These are phyloP conservation scores for Flaveria linearis DNA, from an alignment of 129 eudicot species.

Conservation along the genomic window DNA sequence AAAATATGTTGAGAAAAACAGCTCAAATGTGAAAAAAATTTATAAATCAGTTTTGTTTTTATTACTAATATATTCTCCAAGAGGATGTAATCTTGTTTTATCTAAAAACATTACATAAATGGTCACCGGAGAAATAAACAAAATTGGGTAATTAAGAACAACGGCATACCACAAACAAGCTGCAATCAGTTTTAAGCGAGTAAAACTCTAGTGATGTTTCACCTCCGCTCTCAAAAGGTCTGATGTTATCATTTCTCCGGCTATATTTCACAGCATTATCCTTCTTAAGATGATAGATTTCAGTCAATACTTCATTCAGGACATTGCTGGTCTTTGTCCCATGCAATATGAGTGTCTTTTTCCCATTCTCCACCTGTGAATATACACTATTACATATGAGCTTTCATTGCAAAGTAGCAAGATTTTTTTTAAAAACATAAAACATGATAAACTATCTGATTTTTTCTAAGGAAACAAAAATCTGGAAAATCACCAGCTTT, in stretches of 20 bases:
- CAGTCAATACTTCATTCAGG: slow-evolving; percentile 66
- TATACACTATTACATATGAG: not conserved
- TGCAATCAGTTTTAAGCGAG: slow-evolving; percentile 90
- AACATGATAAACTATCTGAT: too few species aligned
- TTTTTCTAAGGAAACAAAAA: too few species aligned
- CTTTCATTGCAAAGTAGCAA: not conserved
- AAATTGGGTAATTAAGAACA: not conserved
- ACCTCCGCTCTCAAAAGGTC: slow-evolving; percentile 96
- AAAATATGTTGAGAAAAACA: not conserved
- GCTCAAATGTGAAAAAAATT: not conserved
- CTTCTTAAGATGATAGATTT: slow-evolving; percentile 85
- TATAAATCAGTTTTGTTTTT: not conserved
- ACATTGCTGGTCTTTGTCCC: slow-evolving; percentile 86
- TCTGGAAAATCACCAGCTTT: slow-evolving; percentile 52
- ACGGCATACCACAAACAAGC: slow-evolving; percentile 70
- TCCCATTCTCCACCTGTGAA: slow-evolving; percentile 79
- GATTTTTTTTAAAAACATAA: too few species aligned
- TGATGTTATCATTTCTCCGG: slow-evolving; percentile 68
- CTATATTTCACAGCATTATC: slow-evolving; percentile 71
- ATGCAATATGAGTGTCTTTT: slow-evolving; percentile 83
- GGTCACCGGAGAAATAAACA: not conserved
- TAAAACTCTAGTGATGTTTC: slow-evolving; percentile 87
- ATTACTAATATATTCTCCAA: not conserved
- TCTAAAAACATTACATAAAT: not conserved
- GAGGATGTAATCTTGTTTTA: not conserved